Conservation (phyloP, 257 asterid genomes). For the Leptodermis oblonga region DNA sequence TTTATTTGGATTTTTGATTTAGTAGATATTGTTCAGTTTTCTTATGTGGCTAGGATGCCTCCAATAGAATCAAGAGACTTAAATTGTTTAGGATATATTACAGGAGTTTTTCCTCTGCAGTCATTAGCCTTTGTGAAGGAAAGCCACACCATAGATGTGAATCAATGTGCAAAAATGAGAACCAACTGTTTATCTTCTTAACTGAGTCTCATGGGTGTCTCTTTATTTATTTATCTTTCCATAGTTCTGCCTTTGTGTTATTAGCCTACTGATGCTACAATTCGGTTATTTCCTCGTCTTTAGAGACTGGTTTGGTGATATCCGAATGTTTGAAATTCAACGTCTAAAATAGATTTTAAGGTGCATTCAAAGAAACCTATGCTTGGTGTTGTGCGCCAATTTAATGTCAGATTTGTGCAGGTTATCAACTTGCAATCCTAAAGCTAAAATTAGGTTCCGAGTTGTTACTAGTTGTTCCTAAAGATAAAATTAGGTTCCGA, state of each 20-base stretch:
- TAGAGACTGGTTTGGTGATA: neutral
- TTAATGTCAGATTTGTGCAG: neutral
- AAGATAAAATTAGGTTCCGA: neutral
- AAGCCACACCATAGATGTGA: neutral
- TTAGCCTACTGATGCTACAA: neutral
- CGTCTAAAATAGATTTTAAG: neutral
- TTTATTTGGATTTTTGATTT: neutral
- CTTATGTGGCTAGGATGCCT: neutral
- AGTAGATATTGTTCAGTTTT: neutral
- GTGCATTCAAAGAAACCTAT: neutral
- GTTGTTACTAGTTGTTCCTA: neutral
- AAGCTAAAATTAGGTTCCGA: neutral
- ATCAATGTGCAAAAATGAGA: neutral
- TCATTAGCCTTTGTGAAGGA: neutral
- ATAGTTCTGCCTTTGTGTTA: neutral
- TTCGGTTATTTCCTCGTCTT: neutral
- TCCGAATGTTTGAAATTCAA: neutral
- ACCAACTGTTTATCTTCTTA: neutral
- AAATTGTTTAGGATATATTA: neutral
- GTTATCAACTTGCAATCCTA: neutral
- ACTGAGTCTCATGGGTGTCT: neutral
- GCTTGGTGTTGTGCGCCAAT: too few relatives aligned
- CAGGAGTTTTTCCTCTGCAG: neutral
- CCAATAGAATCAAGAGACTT: neutral
- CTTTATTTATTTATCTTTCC: neutral